A percentile compares a stretch with the other conserved stretches of the same genome.
phyloP scores from a whole-genome alignment of 1,284 basidiomycete genomes.

The Ganoderma lucidum region DNA sequence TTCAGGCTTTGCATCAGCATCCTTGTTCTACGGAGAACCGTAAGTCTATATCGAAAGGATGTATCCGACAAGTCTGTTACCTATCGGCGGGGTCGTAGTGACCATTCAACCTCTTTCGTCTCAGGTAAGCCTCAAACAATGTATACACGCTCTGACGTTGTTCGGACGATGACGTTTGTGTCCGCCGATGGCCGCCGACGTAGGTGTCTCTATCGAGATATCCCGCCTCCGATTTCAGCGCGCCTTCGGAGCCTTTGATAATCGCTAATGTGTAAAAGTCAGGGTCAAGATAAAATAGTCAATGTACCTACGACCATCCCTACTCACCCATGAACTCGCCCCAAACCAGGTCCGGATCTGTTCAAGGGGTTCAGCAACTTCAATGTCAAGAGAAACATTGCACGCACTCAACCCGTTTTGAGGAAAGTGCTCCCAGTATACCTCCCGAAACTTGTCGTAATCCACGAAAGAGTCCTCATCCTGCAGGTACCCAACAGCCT shows the following conservation, averaged over 20 bases:
- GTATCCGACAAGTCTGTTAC: slow-evolving; percentile 46
- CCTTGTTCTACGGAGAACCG: slow-evolving; percentile 52
- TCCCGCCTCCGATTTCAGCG: slow-evolving; percentile 45
- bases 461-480: slow-evolving; percentile 45
- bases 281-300: background rate
- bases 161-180: slow-evolving; percentile 26
- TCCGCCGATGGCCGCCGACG: slow-evolving; percentile 47
- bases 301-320: background rate
- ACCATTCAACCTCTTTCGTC: slow-evolving; percentile 50
- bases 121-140: slow-evolving; percentile 51
- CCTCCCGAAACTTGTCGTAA: slow-evolving; percentile 56
- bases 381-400: background rate
- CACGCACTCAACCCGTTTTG: slow-evolving; percentile 58
- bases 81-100: slow-evolving; percentile 72
- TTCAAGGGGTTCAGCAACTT: background rate
- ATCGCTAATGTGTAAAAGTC: slow-evolving; percentile 52
- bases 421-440: slow-evolving; percentile 72
- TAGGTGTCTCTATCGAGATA: slow-evolving; percentile 57
- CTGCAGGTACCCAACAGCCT: background rate
- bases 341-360: slow-evolving; percentile 71
- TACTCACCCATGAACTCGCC: slow-evolving; percentile 68
- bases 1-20: slow-evolving; percentile 52
- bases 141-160: slow-evolving; percentile 18
- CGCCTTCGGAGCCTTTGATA: slow-evolving; percentile 70
- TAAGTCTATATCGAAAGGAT: no score